A percentile compares a stretch with the other conserved stretches of the same genome.
Conservation (phyloP, 2,329 filamentous ascomycete species). For the Ascochyta fabae region DNA sequence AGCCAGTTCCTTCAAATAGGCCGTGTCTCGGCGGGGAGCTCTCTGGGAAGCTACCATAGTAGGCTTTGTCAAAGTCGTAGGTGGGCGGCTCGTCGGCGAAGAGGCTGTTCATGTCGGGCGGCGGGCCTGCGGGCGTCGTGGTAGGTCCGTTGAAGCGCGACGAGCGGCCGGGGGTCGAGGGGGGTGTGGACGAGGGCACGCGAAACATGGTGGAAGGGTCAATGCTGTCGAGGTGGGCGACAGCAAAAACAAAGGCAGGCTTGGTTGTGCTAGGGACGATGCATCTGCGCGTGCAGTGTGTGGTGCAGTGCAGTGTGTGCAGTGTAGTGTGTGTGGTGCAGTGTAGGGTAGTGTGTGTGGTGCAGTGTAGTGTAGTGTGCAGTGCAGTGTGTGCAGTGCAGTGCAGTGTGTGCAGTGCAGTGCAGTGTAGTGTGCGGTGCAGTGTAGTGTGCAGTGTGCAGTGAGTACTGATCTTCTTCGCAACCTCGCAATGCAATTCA, state of each 20-base stretch:
- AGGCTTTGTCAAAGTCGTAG: slow-evolving; percentile 29
- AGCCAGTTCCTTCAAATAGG: slow-evolving; percentile 36
- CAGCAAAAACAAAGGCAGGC: no score
- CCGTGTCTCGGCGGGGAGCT: slow-evolving; percentile 47
- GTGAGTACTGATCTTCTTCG: no score
- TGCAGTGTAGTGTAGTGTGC: not conserved
- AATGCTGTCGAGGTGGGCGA: not conserved
- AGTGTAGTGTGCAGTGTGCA: no score
- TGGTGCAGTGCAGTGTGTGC: not conserved
- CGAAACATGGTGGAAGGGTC: slow-evolving; percentile 37
- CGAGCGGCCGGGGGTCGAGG: slow-evolving; percentile 46
- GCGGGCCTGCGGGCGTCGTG: slow-evolving; percentile 64
- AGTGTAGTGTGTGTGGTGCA: no score
- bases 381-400: no score
- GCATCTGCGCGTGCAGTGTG: not conserved
- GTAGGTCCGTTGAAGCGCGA: slow-evolving; percentile 51
- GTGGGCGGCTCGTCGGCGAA: slow-evolving; percentile 60
- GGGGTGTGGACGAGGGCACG: slow-evolving; percentile 42
- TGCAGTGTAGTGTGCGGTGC: not conserved
- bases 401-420: no score
- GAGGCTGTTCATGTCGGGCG: slow-evolving; percentile 55
- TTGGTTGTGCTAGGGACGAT: not conserved
- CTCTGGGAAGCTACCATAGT: slow-evolving; percentile 26
- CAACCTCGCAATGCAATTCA: no score
- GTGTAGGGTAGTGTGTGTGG: not conserved